Conservation (phyloP, 2,329 filamentous ascomycete species). For the Aurifilum marmelostoma region DNA sequence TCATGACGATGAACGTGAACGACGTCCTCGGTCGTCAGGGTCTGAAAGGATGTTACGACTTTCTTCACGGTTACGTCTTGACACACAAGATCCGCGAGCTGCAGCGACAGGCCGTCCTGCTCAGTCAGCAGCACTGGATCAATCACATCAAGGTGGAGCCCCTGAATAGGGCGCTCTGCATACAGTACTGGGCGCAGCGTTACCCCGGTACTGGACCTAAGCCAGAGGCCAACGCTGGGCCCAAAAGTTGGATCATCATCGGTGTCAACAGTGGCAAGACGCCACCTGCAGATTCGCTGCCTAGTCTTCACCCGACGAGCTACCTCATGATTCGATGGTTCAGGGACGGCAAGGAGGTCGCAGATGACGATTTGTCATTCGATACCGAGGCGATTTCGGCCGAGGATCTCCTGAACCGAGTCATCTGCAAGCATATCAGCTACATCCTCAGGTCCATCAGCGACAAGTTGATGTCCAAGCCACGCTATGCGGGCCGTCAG, state of each 20-base stretch:
- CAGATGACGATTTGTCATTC: constrained; percentile 67
- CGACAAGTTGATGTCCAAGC: constrained; percentile 59
- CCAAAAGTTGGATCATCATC: constrained; percentile 89
- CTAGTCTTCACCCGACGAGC: constrained; percentile 53
- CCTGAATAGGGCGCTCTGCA: constrained; percentile 77
- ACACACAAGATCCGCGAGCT: constrained; percentile 90
- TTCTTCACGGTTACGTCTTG: constrained; percentile 83
- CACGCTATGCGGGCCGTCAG: constrained; percentile 63
- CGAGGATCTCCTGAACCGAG: constrained; percentile 71
- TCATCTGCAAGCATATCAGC: constrained; percentile 75
- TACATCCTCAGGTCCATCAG: constrained; percentile 71
- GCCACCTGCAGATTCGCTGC: constrained; percentile 38
- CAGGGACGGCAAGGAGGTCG: constrained; percentile 76
- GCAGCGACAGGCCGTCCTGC: constrained; percentile 72
- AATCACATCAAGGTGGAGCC: constrained; percentile 77
- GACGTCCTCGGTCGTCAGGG: constrained; percentile 70
- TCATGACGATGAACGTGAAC: constrained; percentile 75
- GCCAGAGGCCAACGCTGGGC: constrained; percentile 1
- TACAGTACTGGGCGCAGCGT: constrained; percentile 87
- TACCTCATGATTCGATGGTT: constrained; percentile 77
- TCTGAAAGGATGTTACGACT: constrained; percentile 78
- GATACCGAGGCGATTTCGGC: constrained; percentile 71
- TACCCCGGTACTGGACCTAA: constrained; percentile 53
- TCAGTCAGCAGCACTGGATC: constrained; percentile 75
- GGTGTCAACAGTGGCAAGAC: constrained; percentile 72